Evolutionary conservation across 208 protist species (phyloP), one percentile per base, ranked within the genome.

Genomic region (Trypanosoma mega): DNA sequence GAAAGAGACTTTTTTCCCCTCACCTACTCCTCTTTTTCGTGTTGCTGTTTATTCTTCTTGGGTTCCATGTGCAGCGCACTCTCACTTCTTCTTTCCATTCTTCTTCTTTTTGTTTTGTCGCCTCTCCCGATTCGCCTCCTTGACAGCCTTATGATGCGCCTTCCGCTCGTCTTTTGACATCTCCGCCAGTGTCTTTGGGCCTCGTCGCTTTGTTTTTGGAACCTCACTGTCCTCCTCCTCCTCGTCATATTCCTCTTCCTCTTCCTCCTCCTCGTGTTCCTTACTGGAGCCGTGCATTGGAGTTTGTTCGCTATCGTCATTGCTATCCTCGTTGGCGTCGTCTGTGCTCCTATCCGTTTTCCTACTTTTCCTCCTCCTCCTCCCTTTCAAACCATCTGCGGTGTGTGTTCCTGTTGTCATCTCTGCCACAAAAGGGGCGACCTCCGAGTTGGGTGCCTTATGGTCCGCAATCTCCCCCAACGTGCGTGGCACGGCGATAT

Each of bases 121-220:
- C 45, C 68, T 72, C 46, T 90, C 71, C 2, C 83, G 79, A 29
- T 92, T 90, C 0, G 80, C 80, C 66, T 89, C 75, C 72, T 95
- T 92, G 3, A 95, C 88, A 4, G 69, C 56, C 61, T 82, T 90
- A 26, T 78, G 74, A 59, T 92, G 74, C 30, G 67, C 73, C 70
- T 88, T 92, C 26, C 85, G 82, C 64, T 95, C 83, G 52, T 92
- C 88, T 59, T 87, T 87, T 24, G 82, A 82, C 88, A 95, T 95
- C 24, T 89, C 72, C 0, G 85, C 72, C 31, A 95, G 60, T 26
- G 78, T 80, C 21, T 70, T 63, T 2, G 63, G 58, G n/a, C n/a
- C n/a, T n/a, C 1, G 24, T 43, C 31, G 63, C 47, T 21, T 31
- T n/a, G n/a, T n/a, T n/a, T n/a, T n/a, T n/a, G n/a, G n/a, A n/a